Percentiles rank a stretch among this genome's conserved stretches.
phyloP scores from a whole-genome alignment of 495 filamentous ascomycete species.

The Tuber borchii region DNA sequence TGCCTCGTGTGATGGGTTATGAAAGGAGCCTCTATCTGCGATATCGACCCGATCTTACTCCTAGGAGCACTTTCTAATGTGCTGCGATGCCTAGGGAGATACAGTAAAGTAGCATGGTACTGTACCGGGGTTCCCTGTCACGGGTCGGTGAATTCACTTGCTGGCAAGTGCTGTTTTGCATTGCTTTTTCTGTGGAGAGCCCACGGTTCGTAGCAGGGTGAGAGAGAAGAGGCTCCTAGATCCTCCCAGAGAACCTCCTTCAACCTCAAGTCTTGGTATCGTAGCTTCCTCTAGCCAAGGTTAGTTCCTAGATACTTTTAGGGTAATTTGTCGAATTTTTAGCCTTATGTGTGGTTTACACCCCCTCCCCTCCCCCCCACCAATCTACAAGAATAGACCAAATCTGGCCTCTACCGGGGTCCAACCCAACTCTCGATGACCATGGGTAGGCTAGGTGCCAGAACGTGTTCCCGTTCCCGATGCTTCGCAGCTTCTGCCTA shows the following conservation, averaged over 20 bases:
- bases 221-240: not conserved
- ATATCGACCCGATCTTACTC: no score
- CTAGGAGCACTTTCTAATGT: not conserved
- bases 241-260: not conserved
- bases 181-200: not conserved
- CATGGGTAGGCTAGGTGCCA: not conserved
- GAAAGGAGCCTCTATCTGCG: not conserved
- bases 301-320: not conserved
- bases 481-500: constrained; percentile 2
- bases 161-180: not conserved
- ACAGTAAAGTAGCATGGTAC: not conserved
- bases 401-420: not conserved
- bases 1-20: not conserved
- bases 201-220: not conserved
- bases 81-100: not conserved
- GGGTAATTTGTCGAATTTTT: no score
- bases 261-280: not conserved
- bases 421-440: not conserved
- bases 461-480: constrained; percentile 3
- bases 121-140: not conserved
- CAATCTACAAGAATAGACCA: not conserved
- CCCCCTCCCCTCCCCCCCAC: not conserved
- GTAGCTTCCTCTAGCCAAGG: not conserved
- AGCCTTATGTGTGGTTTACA: not conserved
- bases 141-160: not conserved